Evolutionary conservation across 2,329 filamentous ascomycete genomes (phyloP), one percentile per base, ranked within the genome.

Genomic region (Sporothrix schenckii): DNA sequence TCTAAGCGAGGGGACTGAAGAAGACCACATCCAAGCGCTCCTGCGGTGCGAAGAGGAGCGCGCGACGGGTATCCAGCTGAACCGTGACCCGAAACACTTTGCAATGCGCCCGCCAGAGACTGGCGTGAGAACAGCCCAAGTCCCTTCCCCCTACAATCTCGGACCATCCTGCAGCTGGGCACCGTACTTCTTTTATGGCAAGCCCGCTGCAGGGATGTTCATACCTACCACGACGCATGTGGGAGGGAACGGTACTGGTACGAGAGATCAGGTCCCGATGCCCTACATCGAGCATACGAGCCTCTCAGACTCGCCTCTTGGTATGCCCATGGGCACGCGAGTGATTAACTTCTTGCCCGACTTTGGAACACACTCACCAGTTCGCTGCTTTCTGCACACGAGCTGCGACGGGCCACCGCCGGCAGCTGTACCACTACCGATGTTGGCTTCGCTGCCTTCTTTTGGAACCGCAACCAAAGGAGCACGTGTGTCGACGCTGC

Each of bases 381-480:
- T 58, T 10, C 53, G 53, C 27, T 58, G 53, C 27, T 58, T 58
- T 27, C 19, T 58, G 5, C 53, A 58, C 53, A 58, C 53, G 24
- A 58, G 24, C 0, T 58, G 53, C 24, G 24, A 34, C 6, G 53
- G 53, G 5, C 53, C 53, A 4, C 53, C 53, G 5, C 53, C 53
- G 5, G 16, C 53, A 19, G 53, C 24, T 19, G n/a, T 34, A 6
- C 13, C 53, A 6, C 11, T 58, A 1, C 53, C 53, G 13, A 34
- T 34, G 3, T 11, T 58, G 24, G 24, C 30, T 14, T 58, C 53
- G 16, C 53, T 58, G 4, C 53, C 53, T 5, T 58, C 53, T 11
- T 58, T 58, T 30, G 53, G 27, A 34, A 16, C 53, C 9, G 53
- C 53, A 6, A 34, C 24, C 7, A 58, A 3, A n/a, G 53, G 27